phyloP scores from a whole-genome alignment of 441 rosid species.

The Bocquillonia castaneifolia region DNA sequence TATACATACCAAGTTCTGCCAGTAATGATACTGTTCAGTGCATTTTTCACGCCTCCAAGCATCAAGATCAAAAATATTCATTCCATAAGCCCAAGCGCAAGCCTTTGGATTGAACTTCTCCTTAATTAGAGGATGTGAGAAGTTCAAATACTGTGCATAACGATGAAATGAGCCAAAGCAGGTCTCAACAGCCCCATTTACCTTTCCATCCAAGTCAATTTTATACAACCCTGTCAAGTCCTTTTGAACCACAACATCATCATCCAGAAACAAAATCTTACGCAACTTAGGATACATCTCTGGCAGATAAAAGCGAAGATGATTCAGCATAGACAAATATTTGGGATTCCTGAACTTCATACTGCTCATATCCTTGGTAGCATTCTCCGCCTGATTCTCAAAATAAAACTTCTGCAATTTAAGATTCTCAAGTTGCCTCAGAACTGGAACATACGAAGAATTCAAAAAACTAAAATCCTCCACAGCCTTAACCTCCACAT shows the following conservation, averaged over 20 bases:
- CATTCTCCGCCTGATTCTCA: slow-evolving; percentile 47
- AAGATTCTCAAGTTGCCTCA: slow-evolving; percentile 67
- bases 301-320: slow-evolving; percentile 77
- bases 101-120: slow-evolving; percentile 65
- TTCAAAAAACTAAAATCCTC: slow-evolving; percentile 70
- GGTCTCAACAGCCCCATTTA: slow-evolving; percentile 83
- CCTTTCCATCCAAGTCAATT: slow-evolving; percentile 76
- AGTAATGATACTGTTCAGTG: slow-evolving; percentile 69
- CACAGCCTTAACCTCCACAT: slow-evolving; percentile 67
- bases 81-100: slow-evolving; percentile 86
- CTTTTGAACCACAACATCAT: slow-evolving; percentile 79
- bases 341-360: slow-evolving; percentile 58
- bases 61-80: slow-evolving; percentile 80
- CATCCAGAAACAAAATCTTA: slow-evolving; percentile 50
- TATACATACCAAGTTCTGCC: slow-evolving; percentile 68
- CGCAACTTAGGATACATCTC: slow-evolving; percentile 75
- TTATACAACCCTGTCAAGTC: slow-evolving; percentile 77
- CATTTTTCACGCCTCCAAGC: slow-evolving; percentile 81
- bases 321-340: slow-evolving; percentile 57
- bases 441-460: slow-evolving; percentile 62
- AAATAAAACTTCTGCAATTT: slow-evolving; percentile 49
- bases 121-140: slow-evolving; percentile 60
- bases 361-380: slow-evolving; percentile 42
- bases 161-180: slow-evolving; percentile 89
- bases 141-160: slow-evolving; percentile 59